Evolutionary conservation across 176 grass and related monocot genomes (phyloP).

Genomic region (Eleusine indica): DNA sequence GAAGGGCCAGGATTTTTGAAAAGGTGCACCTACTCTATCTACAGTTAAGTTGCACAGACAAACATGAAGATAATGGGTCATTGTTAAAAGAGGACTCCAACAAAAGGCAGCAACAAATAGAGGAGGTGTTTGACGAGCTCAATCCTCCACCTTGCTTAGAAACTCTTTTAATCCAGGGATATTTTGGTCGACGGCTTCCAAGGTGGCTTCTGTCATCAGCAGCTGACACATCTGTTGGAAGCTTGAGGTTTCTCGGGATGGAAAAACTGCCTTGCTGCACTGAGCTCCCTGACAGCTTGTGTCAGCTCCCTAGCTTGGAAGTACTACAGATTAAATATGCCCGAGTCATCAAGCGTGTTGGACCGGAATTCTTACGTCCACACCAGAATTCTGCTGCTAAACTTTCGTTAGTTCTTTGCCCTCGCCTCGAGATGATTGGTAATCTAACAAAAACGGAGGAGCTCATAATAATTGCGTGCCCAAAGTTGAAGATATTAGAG

Average conservation of each 20-base stretch:
- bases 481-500: neutral
- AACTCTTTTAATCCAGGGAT: neutral
- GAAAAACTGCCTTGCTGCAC: neutral
- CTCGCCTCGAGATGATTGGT: neutral
- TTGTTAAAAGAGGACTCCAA: neutral
- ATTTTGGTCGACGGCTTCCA: constrained; percentile 23
- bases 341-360: constrained; percentile 2
- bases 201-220: neutral
- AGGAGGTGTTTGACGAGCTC: constrained; percentile 26
- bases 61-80: accelerated
- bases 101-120: neutral
- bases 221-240: neutral
- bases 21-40: constrained; percentile 13
- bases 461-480: neutral
- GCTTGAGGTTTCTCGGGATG: neutral
- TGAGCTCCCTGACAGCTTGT: constrained; percentile 7
- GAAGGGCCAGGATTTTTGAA: neutral
- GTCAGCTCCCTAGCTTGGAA: constrained; percentile 24
- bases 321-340: neutral
- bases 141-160: constrained; percentile 8
- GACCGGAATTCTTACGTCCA: neutral
- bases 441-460: neutral
- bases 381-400: neutral
- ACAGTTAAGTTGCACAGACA: neutral
- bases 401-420: accelerated